Percentiles rank a stretch among this genome's conserved stretches.
These are phyloP conservation scores for Forsythia suspensa DNA, from an alignment of 257 asterid genomes.

Conservation along the genomic window DNA sequence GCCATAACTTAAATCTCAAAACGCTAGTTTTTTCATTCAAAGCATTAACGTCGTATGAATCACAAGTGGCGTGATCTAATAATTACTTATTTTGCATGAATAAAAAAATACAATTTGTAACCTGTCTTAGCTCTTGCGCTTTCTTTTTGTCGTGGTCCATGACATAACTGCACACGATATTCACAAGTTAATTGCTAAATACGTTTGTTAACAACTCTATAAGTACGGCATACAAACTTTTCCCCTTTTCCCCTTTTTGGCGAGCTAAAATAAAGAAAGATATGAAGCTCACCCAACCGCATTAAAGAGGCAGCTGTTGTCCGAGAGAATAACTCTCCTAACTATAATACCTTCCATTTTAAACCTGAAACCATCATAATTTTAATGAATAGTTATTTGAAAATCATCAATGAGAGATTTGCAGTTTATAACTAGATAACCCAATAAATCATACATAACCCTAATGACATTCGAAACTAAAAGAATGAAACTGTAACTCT, in stretches of 20 bases:
- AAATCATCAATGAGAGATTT: not conserved
- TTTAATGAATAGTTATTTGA: not conserved
- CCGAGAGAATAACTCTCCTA: slow-evolving; percentile 91
- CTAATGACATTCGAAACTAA: not conserved
- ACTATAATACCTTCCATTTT: slow-evolving; percentile 76
- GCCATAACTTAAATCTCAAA: slow-evolving; percentile 10
- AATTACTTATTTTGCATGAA: not conserved
- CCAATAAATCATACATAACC: not conserved
- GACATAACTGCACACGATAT: slow-evolving; percentile 61
- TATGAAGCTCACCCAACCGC: slow-evolving; percentile 81
- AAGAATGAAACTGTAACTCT: slow-evolving; percentile 3
- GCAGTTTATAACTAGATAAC: not conserved
- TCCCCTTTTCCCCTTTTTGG: not conserved
- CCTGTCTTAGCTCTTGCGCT: slow-evolving; percentile 94
- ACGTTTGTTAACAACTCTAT: not conserved
- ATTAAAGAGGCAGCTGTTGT: slow-evolving; percentile 93
- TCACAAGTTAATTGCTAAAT: slow-evolving; percentile 9
- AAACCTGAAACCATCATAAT: slow-evolving; percentile 35
- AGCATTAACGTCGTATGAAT: slow-evolving; percentile 8
- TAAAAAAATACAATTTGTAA: slow-evolving; percentile 21
- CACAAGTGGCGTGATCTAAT: not conserved
- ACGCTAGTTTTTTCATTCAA: not conserved
- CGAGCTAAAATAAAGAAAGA: slow-evolving; percentile 9
- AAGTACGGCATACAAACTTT: not conserved
- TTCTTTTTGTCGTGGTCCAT: slow-evolving; percentile 86